Evolutionary conservation across 2,329 filamentous ascomycete genomes (phyloP).

Genomic region (Colletotrichum godetiae): DNA sequence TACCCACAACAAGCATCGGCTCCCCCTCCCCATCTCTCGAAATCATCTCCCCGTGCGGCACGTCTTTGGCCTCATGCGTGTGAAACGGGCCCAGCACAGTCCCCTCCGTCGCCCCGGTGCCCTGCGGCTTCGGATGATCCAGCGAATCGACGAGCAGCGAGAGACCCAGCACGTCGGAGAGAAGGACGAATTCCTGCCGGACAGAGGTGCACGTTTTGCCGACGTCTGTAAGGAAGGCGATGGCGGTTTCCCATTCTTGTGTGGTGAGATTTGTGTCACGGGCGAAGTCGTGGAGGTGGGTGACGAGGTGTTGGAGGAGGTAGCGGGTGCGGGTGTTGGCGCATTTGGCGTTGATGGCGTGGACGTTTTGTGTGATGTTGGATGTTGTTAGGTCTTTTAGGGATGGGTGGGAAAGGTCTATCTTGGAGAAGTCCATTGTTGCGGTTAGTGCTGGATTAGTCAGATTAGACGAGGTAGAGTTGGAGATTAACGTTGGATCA

Average conservation of each 20-base stretch:
- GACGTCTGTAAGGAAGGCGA: background rate
- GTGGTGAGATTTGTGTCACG: background rate
- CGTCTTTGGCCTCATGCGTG: background rate
- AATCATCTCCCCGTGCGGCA: background rate
- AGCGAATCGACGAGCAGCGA: background rate
- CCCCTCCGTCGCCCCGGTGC: background rate
- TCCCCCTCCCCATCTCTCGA: background rate
- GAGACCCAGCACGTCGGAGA: background rate
- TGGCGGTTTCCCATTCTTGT: background rate
- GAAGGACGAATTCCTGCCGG: background rate
- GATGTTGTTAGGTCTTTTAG: background rate
- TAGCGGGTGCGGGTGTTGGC: background rate
- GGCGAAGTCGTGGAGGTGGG: background rate
- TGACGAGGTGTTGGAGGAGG: background rate
- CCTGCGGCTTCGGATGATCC: background rate
- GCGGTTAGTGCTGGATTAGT: no score
- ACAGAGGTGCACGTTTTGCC: background rate
- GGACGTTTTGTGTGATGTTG: background rate
- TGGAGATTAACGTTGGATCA: no score
- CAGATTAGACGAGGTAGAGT: no score
- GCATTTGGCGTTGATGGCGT: background rate
- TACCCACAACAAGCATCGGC: background rate
- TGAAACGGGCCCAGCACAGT: background rate
- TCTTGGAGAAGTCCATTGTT: background rate
- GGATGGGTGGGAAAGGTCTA: background rate